Percentiles rank a stretch among this genome's conserved stretches.
Conservation (phyloP, 2,329 filamentous ascomycete species). For the Fusarium zealandicum region DNA sequence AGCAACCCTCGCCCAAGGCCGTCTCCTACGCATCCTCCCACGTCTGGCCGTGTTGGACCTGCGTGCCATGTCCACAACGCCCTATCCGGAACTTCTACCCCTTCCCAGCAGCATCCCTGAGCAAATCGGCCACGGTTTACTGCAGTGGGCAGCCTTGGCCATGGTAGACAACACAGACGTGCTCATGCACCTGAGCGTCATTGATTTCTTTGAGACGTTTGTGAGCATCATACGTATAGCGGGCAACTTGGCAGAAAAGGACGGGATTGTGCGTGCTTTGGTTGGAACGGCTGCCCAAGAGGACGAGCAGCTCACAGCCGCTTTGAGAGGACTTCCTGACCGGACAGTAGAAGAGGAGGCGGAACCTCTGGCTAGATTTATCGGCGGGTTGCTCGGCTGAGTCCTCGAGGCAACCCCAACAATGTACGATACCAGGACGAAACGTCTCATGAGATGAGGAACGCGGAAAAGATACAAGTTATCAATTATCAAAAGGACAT, state of each 20-base stretch:
- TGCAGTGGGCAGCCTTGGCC: constrained; percentile 59
- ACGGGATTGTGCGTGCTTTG: constrained; percentile 49
- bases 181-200: constrained; percentile 58
- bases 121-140: constrained; percentile 48
- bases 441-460: constrained; percentile 1
- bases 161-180: constrained; percentile 60
- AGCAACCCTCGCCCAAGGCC: constrained; percentile 59
- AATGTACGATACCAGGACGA: constrained; percentile 21
- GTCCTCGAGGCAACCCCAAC: neutral
- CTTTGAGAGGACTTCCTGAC: constrained; percentile 54
- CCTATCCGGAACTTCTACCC: constrained; percentile 47
- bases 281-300: constrained; percentile 51
- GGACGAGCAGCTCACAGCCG: constrained; percentile 50
- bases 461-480: neutral
- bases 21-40: constrained; percentile 60
- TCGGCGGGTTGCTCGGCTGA: constrained; percentile 49
- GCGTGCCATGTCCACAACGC: constrained; percentile 47
- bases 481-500: constrained; percentile 2
- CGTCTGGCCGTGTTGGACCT: constrained; percentile 58
- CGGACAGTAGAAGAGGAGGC: constrained; percentile 60
- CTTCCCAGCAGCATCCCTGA: constrained; percentile 29
- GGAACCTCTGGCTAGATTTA: constrained; percentile 55
- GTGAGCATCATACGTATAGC: constrained; percentile 57
- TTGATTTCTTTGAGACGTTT: constrained; percentile 62
- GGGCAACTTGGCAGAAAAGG: constrained; percentile 46